Conservation (phyloP, 208 protist species). For the Trypanosoma mega region DNA sequence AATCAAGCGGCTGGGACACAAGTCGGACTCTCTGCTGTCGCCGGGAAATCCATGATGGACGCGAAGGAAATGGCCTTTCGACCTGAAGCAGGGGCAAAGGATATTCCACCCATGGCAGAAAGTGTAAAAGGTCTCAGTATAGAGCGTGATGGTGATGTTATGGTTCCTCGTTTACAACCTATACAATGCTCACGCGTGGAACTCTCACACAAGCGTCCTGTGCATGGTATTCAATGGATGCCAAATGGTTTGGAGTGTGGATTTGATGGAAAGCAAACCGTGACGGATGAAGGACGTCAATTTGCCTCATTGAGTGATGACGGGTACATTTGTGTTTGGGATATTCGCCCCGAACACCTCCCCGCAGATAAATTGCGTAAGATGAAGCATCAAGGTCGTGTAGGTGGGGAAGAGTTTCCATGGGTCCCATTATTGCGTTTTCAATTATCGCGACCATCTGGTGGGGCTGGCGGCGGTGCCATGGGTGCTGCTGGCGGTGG, state of each 20-base stretch:
- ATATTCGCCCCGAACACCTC: slow-evolving; percentile 82
- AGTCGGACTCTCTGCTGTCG: not conserved
- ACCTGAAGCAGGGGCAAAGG: slow-evolving; percentile 51
- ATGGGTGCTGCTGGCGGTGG: slow-evolving; percentile 45
- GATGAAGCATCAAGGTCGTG: slow-evolving; percentile 80
- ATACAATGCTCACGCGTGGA: slow-evolving; percentile 78
- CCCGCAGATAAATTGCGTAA: slow-evolving; percentile 89
- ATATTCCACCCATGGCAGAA: slow-evolving; percentile 70
- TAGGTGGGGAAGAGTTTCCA: slow-evolving; percentile 54
- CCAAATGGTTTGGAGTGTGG: slow-evolving; percentile 67
- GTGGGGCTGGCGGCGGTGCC: slow-evolving; percentile 39
- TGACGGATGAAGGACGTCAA: slow-evolving; percentile 57
- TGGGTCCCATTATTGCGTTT: slow-evolving; percentile 88
- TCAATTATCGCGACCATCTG: slow-evolving; percentile 60
- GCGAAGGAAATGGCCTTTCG: slow-evolving; percentile 4
- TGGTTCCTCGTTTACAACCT: slow-evolving; percentile 82
- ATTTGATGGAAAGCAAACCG: slow-evolving; percentile 86
- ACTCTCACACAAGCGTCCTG: slow-evolving; percentile 77
- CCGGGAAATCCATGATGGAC: slow-evolving; percentile 3
- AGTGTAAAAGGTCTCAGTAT: slow-evolving; percentile 65
- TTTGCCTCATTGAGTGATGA: slow-evolving; percentile 89
- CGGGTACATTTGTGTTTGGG: slow-evolving; percentile 86
- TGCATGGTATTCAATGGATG: slow-evolving; percentile 90
- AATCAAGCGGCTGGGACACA: slow-evolving; percentile 27
- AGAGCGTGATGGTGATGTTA: slow-evolving; percentile 77